Evolutionary conservation across 2,329 filamentous ascomycete species (phyloP).

Genomic region (Chaetomiaceae sp.): DNA sequence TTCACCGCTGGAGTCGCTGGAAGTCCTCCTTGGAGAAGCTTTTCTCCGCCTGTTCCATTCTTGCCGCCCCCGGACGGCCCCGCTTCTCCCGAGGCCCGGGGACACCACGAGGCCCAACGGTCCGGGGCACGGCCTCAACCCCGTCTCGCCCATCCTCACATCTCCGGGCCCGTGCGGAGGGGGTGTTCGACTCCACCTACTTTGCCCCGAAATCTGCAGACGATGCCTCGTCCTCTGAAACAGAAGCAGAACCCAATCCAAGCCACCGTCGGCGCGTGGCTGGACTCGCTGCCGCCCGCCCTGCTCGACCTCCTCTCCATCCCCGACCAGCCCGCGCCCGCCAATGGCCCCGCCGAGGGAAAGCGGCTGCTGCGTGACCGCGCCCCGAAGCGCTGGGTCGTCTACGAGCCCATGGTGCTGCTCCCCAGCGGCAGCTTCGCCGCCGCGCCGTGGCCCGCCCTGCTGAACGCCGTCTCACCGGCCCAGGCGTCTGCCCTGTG

Average conservation of each 20-base stretch:
- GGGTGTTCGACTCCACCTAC: no score
- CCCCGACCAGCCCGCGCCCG: background rate
- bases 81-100: background rate
- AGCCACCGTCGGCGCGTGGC: conserved; percentile 32
- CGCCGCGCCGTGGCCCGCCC: conserved; percentile 33
- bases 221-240: conserved; percentile 11
- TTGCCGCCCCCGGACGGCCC: background rate
- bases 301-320: conserved; percentile 7
- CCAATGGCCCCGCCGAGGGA: conserved; percentile 1
- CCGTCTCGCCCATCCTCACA: no score
- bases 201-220: no score
- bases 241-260: conserved; percentile 34
- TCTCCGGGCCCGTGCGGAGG: no score
- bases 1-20: no score
- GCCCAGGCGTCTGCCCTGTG: conserved; percentile 37
- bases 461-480: conserved; percentile 28
- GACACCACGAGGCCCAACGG: no score
- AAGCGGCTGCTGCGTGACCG: conserved; percentile 31
- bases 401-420: conserved; percentile 56
- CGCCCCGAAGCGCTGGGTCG: conserved; percentile 52
- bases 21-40: no score
- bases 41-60: no score
- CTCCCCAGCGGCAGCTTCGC: conserved; percentile 54
- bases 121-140: no score
- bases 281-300: conserved; percentile 24